Conservation (phyloP, 345 rosid species). For the Odontarrhena argentea region DNA sequence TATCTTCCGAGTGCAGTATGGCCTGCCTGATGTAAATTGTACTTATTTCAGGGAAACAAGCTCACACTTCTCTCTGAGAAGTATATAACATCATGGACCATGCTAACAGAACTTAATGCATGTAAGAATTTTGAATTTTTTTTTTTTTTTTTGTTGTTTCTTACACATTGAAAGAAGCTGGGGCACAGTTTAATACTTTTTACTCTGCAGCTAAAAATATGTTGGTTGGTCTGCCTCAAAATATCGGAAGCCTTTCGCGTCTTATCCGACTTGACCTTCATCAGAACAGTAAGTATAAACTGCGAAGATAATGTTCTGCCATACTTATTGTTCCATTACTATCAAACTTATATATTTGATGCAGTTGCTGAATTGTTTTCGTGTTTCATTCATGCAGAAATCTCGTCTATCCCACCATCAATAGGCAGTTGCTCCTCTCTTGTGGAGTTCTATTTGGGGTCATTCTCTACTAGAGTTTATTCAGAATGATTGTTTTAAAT, state of each 20-base stretch:
- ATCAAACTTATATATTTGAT: conserved; percentile 17
- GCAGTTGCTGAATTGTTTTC: conserved; percentile 18
- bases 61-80: conserved; percentile 55
- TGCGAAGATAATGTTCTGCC: conserved; percentile 16
- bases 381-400: conserved; percentile 49
- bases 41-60: conserved; percentile 76
- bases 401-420: conserved; percentile 66
- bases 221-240: conserved; percentile 68
- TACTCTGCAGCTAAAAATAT: conserved; percentile 70
- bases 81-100: conserved; percentile 70
- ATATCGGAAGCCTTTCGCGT: conserved; percentile 70
- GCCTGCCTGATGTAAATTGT: conserved; percentile 15
- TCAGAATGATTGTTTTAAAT: conserved; percentile 11
- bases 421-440: conserved; percentile 78
- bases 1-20: conserved; percentile 5
- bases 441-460: conserved; percentile 89
- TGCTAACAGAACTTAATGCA: conserved; percentile 80
- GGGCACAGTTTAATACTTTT: conserved; percentile 13
- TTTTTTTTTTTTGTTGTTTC: not conserved
- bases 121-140: conserved; percentile 50
- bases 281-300: conserved; percentile 72
- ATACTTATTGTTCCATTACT: not conserved
- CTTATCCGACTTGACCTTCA: conserved; percentile 92
- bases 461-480: conserved; percentile 38
- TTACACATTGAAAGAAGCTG: conserved; percentile 14